Conservation (phyloP, 306 rosid species). For the Hylodesmum podocarpum region DNA sequence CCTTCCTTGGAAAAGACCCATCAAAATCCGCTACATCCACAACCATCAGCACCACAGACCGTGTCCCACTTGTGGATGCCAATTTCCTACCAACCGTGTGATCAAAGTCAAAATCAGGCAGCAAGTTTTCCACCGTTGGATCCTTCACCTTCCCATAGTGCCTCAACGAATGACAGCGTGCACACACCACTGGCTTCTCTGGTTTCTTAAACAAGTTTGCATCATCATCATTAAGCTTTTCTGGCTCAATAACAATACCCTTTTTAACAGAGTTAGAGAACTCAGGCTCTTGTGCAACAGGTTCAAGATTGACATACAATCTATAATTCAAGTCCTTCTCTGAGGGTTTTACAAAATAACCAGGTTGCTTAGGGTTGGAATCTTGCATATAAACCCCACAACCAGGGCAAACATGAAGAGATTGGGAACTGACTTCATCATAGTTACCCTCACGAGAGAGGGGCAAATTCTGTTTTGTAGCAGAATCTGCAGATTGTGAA, state of each 20-base stretch:
- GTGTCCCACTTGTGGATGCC: slow-evolving; percentile 54
- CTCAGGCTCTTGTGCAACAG: slow-evolving; percentile 59
- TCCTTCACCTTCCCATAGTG: slow-evolving; percentile 92
- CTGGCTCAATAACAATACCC: slow-evolving; percentile 60
- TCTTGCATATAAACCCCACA: slow-evolving; percentile 91
- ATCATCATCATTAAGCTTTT: slow-evolving; percentile 26
- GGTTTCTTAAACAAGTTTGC: slow-evolving; percentile 27
- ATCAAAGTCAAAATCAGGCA: slow-evolving; percentile 88
- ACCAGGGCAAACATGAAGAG: slow-evolving; percentile 67
- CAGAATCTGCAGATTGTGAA: slow-evolving; percentile 31
- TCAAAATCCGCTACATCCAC: slow-evolving; percentile 88
- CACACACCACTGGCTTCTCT: slow-evolving; percentile 77
- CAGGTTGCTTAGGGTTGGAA: slow-evolving; percentile 69
- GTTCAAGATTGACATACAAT: slow-evolving; percentile 54
- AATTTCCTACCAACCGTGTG: slow-evolving; percentile 84
- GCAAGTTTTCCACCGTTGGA: slow-evolving; percentile 74
- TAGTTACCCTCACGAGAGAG: slow-evolving; percentile 85
- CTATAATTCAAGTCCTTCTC: slow-evolving; percentile 55
- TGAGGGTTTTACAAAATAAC: slow-evolving; percentile 80
- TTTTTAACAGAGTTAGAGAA: slow-evolving; percentile 67
- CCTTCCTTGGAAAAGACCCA: slow-evolving; percentile 84
- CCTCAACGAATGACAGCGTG: slow-evolving; percentile 88
- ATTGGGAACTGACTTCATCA: slow-evolving; percentile 50
- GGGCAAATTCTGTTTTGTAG: slow-evolving; percentile 27
- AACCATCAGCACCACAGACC: slow-evolving; percentile 81